phyloP scores from a whole-genome alignment of 2,329 filamentous ascomycete genomes.

The Claviceps africana region DNA sequence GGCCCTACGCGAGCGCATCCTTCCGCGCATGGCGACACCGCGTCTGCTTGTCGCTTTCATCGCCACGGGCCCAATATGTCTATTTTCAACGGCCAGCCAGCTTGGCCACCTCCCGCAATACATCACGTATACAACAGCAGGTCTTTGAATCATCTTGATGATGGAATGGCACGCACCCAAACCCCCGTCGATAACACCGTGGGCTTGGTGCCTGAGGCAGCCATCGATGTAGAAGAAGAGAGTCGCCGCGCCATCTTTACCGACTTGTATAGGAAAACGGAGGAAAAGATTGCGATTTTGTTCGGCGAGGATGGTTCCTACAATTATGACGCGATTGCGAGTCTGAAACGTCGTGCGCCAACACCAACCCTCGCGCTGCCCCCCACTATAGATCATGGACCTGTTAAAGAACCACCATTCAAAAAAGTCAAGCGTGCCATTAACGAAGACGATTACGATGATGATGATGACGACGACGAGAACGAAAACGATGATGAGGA shows the following conservation, averaged over 20 bases:
- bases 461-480: constrained; percentile 75
- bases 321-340: constrained; percentile 37
- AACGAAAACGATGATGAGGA: constrained; percentile 48
- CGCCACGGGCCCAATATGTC: constrained; percentile 46
- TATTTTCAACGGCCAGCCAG: constrained; percentile 49
- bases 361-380: constrained; percentile 30
- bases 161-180: constrained; percentile 38
- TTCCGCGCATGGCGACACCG: constrained; percentile 42
- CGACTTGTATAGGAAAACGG: constrained; percentile 62
- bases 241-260: constrained; percentile 60
- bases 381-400: constrained; percentile 43
- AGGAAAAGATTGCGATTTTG: constrained; percentile 63
- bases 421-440: constrained; percentile 69
- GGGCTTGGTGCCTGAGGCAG: constrained; percentile 46
- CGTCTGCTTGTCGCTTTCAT: constrained; percentile 32
- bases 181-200: constrained; percentile 36
- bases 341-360: constrained; percentile 30
- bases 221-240: constrained; percentile 50
- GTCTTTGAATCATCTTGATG: constrained; percentile 46
- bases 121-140: constrained; percentile 32
- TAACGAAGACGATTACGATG: constrained; percentile 74
- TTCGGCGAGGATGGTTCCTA: constrained; percentile 48
- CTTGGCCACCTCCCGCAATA: constrained; percentile 47
- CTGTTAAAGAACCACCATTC: constrained; percentile 44
- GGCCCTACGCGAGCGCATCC: constrained; percentile 37